Percentiles rank a stretch among this genome's conserved stretches.
Conservation (phyloP, 192 early-diverging fungal species). For the Podila verticillata region DNA sequence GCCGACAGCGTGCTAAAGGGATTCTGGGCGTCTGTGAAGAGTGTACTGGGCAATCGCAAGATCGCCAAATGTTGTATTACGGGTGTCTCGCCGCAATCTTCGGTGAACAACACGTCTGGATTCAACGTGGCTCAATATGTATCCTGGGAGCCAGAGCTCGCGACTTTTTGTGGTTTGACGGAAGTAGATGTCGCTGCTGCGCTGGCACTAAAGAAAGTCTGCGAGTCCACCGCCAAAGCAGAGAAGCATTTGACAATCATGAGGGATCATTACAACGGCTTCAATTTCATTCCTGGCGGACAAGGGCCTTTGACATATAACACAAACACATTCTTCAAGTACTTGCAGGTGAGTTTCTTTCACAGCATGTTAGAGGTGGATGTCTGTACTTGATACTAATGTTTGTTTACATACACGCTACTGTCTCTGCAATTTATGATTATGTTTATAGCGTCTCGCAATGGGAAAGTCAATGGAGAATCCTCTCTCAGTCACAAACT, state of each 20-base stretch:
- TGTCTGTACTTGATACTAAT: constrained; percentile 1
- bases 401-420: constrained; percentile 9
- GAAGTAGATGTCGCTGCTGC: constrained; percentile 31
- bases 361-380: constrained; percentile 5
- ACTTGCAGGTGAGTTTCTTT: constrained; percentile 41
- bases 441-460: constrained; percentile 24
- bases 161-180: constrained; percentile 22
- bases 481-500: constrained; percentile 40
- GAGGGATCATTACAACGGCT: constrained; percentile 37
- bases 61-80: constrained; percentile 28
- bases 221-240: constrained; percentile 9
- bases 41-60: constrained; percentile 8
- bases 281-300: constrained; percentile 30
- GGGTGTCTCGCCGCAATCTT: constrained; percentile 30
- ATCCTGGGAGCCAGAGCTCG: constrained; percentile 18
- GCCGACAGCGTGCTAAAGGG: constrained; percentile 35
- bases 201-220: constrained; percentile 24
- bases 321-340: constrained; percentile 47
- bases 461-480: constrained; percentile 14
- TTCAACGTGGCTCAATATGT: constrained; percentile 36
- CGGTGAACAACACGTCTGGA: constrained; percentile 21
- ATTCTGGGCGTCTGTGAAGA: constrained; percentile 48
- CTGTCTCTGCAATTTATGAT: not conserved
- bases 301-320: constrained; percentile 32
- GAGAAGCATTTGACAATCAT: constrained; percentile 44